Evolutionary conservation across 2,329 filamentous ascomycete species (phyloP).

Genomic region (Calonectria hongkongensis): DNA sequence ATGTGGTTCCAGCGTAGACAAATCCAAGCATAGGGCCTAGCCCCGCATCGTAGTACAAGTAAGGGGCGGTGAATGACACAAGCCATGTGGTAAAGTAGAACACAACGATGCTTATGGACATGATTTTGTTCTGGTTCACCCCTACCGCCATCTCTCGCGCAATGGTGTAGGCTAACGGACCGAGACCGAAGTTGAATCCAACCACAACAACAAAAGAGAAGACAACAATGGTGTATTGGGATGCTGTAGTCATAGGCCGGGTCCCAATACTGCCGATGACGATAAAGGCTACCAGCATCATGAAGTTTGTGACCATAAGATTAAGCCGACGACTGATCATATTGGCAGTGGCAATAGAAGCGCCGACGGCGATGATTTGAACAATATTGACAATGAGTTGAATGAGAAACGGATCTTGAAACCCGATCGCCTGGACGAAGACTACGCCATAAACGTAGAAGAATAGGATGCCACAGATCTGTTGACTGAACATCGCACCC

Average conservation of each 20-base stretch:
- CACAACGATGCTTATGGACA: constrained; percentile 61
- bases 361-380: constrained; percentile 61
- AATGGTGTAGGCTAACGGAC: constrained; percentile 62
- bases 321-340: constrained; percentile 59
- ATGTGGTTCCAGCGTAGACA: constrained; percentile 20
- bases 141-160: constrained; percentile 66
- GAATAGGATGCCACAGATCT: constrained; percentile 67
- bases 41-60: constrained; percentile 13
- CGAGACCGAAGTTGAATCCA: constrained; percentile 64
- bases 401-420: constrained; percentile 62
- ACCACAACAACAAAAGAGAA: constrained; percentile 58
- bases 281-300: constrained; percentile 59
- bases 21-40: constrained; percentile 18
- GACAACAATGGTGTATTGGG: constrained; percentile 49
- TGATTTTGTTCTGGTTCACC: constrained; percentile 67
- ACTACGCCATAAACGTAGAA: constrained; percentile 65
- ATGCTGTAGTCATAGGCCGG: constrained; percentile 35
- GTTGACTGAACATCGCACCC: constrained; percentile 64
- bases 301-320: constrained; percentile 59
- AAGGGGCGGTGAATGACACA: constrained; percentile 22
- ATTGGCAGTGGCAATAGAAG: constrained; percentile 60
- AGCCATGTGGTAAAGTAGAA: constrained; percentile 58
- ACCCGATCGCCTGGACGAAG: constrained; percentile 62
- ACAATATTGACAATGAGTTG: constrained; percentile 62
- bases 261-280: constrained; percentile 56